These are phyloP conservation scores for Aspergillus alliaceus DNA, from an alignment of 2,329 filamentous ascomycete genomes.

Conservation along the genomic window DNA sequence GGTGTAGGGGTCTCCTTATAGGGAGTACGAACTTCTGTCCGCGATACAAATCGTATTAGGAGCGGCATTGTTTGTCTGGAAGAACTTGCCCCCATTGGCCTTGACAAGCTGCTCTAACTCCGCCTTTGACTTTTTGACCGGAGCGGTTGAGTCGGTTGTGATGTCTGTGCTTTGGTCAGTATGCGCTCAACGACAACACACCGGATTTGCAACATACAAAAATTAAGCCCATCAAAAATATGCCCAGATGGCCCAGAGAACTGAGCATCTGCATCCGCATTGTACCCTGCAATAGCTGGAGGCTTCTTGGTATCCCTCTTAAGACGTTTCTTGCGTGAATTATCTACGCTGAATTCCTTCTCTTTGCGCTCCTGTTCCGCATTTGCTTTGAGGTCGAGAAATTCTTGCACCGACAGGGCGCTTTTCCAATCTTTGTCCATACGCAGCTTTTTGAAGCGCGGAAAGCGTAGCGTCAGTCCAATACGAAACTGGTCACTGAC, in stretches of 20 bases:
- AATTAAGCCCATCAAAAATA: conserved; percentile 73
- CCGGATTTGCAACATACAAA: conserved; percentile 53
- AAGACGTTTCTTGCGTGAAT: conserved; percentile 62
- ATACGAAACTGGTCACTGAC: conserved; percentile 76
- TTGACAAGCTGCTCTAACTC: conserved; percentile 82
- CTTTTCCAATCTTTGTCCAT: conserved; percentile 82
- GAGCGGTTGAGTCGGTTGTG: conserved; percentile 71
- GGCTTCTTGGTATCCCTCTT: conserved; percentile 63
- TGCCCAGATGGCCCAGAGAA: conserved; percentile 61
- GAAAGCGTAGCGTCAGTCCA: conserved; percentile 80
- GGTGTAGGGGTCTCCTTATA: neutral
- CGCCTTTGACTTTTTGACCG: conserved; percentile 71
- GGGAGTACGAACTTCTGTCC: conserved; percentile 61
- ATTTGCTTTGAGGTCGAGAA: conserved; percentile 67
- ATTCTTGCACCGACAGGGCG: conserved; percentile 75
- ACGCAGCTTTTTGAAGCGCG: conserved; percentile 78
- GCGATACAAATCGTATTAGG: conserved; percentile 70
- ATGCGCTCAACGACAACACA: neutral
- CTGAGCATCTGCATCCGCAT: conserved; percentile 48
- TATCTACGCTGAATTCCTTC: conserved; percentile 72
- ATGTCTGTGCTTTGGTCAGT: conserved; percentile 50
- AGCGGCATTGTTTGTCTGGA: conserved; percentile 67
- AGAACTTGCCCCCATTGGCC: conserved; percentile 75
- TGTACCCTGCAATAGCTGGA: conserved; percentile 72
- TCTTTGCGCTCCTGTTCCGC: conserved; percentile 71